Evolutionary conservation across 441 rosid genomes (phyloP), one percentile per base, ranked within the genome.

Genomic region (Syzygium syzygioides): DNA sequence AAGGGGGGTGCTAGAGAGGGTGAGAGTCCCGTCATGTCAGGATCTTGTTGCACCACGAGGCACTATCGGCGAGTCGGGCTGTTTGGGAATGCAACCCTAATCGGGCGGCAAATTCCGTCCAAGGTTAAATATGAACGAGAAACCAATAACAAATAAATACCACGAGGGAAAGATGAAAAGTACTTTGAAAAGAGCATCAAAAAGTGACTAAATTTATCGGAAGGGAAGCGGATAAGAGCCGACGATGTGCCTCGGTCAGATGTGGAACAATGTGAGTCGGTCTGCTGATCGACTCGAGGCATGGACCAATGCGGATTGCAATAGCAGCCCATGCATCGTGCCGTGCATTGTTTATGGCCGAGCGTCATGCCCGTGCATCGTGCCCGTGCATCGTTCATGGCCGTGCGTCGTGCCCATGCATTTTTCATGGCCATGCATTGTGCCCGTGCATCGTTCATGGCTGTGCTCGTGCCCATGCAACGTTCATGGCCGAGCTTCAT

Each of bases 51-150:
- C 34, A 84, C n/a, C 86, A 84, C 13, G 86, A 84, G 86, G 57
- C 57, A 62, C 19, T 3, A 10, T 64, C 34, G 34, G 4, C 32
- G 19, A 64, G 71, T 64, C 20, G 76, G 76, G 23, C 26, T 64
- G 41, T 64, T 64, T 64, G 76, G 41, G 76, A 64, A 64, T 30
- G 34, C 23, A 30, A 25, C 86, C 60, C 41, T 85, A n/a, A 85
- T 85, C 86, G 86, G 55, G 30, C 18, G 41, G 86, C 80, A 90
- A 79, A 88, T 76, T 86, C 55, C 32, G 9, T 86, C 59, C 52
- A 76, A 90, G 76, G 88, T 79, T 86, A 88, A 86, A 86, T 88
- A 90, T 59, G 64, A 10, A n/a, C 30, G 64, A 59, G 64, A 59
- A 14, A 59, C 60, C 64, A n/a, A 62, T 62, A 62, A 34, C 37